Percentiles rank a stretch among this genome's conserved stretches.
Conservation (phyloP, 2,329 filamentous ascomycete genomes). For the Hypoxylon sp. region DNA sequence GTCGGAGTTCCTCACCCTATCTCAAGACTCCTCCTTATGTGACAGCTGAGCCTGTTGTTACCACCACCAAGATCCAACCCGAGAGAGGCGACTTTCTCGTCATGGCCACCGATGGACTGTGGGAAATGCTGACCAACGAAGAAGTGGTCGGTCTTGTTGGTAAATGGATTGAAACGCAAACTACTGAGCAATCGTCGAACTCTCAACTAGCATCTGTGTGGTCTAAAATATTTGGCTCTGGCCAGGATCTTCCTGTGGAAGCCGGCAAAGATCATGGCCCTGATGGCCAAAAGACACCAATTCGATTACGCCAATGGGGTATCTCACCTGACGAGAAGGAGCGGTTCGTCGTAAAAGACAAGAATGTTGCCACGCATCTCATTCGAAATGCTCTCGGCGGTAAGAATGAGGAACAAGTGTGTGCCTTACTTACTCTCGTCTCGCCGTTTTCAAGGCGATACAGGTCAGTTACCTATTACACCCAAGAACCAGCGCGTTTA, state of each 20-base stretch:
- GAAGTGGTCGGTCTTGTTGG: conserved; percentile 96
- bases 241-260: conserved; percentile 78
- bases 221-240: conserved; percentile 69
- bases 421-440: conserved; percentile 87
- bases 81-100: conserved; percentile 94
- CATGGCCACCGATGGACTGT: conserved; percentile 94
- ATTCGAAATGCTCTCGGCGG: conserved; percentile 95
- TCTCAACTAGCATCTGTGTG: conserved; percentile 77
- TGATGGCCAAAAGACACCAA: conserved; percentile 84
- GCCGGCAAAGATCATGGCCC: conserved; percentile 56
- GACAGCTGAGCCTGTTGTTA: conserved; percentile 93
- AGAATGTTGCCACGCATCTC: conserved; percentile 95
- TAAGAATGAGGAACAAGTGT: conserved; percentile 91
- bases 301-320: conserved; percentile 91
- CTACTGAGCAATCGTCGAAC: conserved; percentile 54
- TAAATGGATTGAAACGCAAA: conserved; percentile 91
- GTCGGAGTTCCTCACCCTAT: conserved; percentile 76
- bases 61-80: conserved; percentile 89
- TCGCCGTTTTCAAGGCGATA: conserved; percentile 92
- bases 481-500: background rate
- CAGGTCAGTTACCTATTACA: conserved; percentile 64
- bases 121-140: conserved; percentile 99
- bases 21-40: conserved; percentile 96
- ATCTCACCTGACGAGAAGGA: conserved; percentile 76
- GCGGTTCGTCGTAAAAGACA: conserved; percentile 93